Percentiles rank a stretch among this genome's conserved stretches.
Conservation (phyloP, 2,329 filamentous ascomycete species). For the Ustulina deusta region DNA sequence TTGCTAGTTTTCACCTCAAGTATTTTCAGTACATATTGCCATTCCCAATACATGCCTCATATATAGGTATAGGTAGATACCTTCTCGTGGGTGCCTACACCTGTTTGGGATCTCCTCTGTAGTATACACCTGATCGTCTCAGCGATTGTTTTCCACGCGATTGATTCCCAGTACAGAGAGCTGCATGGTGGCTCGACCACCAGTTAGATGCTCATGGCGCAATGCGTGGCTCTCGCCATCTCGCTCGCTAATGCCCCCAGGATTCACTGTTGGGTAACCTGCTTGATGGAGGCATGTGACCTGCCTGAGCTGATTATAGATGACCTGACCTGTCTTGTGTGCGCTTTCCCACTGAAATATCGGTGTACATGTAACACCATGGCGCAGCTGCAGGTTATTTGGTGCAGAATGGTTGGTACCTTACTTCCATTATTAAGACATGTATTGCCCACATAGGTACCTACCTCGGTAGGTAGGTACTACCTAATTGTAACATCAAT, state of each 20-base stretch:
- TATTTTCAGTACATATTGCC: too few species aligned
- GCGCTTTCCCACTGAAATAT: not conserved
- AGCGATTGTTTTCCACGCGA: conserved; percentile 15
- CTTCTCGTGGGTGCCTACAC: too few species aligned
- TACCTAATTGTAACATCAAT: conserved; percentile 1
- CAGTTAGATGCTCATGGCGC: not conserved
- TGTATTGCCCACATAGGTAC: not conserved
- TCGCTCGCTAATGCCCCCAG: not conserved
- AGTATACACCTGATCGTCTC: too few species aligned
- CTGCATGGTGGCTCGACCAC: conserved; percentile 22
- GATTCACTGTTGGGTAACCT: too few species aligned
- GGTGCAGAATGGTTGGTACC: not conserved
- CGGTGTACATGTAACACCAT: conserved; percentile 3
- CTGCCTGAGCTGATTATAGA: not conserved
- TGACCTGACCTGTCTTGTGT: not conserved
- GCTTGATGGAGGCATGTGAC: too few species aligned
- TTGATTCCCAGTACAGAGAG: conserved; percentile 19
- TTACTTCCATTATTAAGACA: not conserved
- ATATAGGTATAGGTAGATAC: too few species aligned
- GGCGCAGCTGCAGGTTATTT: not conserved
- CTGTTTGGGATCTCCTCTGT: too few species aligned
- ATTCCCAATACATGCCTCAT: too few species aligned
- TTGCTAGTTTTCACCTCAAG: too few species aligned
- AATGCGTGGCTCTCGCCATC: not conserved
- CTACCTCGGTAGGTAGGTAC: not conserved